Conservation (phyloP, 2,329 filamentous ascomycete genomes). For the Cordyceps fumosorosea region DNA sequence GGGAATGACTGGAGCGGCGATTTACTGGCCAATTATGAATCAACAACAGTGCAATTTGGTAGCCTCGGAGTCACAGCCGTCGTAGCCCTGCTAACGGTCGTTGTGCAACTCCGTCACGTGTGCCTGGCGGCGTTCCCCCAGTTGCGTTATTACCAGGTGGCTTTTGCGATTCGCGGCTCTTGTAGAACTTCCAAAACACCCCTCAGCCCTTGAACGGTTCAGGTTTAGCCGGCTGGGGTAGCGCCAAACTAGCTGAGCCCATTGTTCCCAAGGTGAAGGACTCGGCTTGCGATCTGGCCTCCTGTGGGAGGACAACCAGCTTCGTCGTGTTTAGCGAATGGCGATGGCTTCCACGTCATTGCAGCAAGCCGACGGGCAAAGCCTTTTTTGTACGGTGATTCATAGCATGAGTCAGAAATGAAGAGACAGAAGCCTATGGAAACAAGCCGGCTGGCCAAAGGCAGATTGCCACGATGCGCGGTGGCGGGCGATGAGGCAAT, state of each 20-base stretch:
- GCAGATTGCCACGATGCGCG: slow-evolving; percentile 3
- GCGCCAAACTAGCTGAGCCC: background rate
- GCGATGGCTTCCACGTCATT: background rate
- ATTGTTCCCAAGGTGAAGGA: background rate
- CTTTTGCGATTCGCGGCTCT: slow-evolving; percentile 21
- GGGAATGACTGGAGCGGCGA: too few species aligned
- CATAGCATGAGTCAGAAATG: slow-evolving; percentile 6
- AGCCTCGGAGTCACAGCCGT: background rate
- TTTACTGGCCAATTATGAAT: too few species aligned
- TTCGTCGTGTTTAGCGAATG: background rate
- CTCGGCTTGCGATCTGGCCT: background rate
- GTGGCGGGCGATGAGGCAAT: slow-evolving; percentile 8
- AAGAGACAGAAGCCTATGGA: slow-evolving; percentile 6
- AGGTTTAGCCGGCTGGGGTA: slow-evolving; percentile 7
- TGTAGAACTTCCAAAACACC: slow-evolving; percentile 4
- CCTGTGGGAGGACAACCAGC: background rate
- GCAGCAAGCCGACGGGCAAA: background rate
- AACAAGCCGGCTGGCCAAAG: background rate
- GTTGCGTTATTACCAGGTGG: slow-evolving; percentile 10
- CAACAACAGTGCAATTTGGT: background rate
- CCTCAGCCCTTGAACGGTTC: background rate
- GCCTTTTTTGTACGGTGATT: background rate
- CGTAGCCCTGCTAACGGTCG: background rate
- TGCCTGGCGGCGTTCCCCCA: background rate
- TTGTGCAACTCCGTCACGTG: background rate